These are phyloP conservation scores for Aspergillus thermomutatus DNA, from an alignment of 2,329 filamentous ascomycete species.

Conservation along the genomic window DNA sequence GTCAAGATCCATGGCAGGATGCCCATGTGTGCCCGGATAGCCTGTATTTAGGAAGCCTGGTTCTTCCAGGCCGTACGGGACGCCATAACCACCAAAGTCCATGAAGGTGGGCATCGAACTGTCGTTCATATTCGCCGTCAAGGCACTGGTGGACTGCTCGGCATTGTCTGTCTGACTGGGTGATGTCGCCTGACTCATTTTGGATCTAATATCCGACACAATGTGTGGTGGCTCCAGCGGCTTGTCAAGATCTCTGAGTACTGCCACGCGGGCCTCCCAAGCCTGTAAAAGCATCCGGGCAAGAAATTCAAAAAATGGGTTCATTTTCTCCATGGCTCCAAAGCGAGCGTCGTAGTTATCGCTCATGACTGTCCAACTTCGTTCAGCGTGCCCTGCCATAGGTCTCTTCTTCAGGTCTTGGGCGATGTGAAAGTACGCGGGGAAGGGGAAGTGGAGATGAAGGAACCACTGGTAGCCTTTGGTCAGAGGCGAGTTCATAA, in stretches of 20 bases:
- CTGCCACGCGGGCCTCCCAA: conserved; percentile 35
- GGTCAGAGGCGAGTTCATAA: conserved; percentile 41
- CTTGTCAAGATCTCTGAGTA: conserved; percentile 10
- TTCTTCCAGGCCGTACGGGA: neutral
- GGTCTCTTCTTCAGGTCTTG: conserved; percentile 43
- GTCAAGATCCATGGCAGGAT: neutral
- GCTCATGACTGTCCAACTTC: conserved; percentile 46
- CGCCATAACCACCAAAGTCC: neutral
- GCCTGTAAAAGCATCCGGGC: conserved; percentile 38
- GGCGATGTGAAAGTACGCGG: conserved; percentile 46
- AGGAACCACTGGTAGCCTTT: conserved; percentile 44
- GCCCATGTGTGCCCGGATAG: neutral
- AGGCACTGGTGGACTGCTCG: neutral
- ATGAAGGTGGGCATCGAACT: neutral
- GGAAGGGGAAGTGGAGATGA: conserved; percentile 47
- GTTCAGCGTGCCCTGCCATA: conserved; percentile 26
- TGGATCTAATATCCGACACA: conserved; percentile 26
- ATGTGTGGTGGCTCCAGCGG: conserved; percentile 24
- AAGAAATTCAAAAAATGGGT: conserved; percentile 31
- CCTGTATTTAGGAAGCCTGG: neutral
- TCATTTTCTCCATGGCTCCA: conserved; percentile 1
- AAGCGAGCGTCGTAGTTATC: conserved; percentile 44
- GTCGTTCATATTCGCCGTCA: neutral
- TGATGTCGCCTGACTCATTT: conserved; percentile 10
- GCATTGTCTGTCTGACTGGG: neutral